phyloP scores from a whole-genome alignment of 129 eudicot genomes.

The Smallanthus sonchifolius region DNA sequence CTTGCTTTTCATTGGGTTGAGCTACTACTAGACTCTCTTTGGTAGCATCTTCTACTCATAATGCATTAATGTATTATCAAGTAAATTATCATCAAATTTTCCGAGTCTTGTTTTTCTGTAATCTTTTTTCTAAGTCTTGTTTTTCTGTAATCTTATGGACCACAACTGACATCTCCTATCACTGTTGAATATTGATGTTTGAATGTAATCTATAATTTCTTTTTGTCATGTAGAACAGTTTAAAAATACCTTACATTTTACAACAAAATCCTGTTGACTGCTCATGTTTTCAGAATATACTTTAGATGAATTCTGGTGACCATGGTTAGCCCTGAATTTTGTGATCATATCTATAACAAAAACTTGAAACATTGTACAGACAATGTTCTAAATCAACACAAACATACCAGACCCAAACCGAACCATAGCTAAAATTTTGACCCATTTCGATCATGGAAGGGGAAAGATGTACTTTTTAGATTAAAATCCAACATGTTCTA shows the following conservation, averaged over 20 bases:
- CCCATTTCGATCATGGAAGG: neutral
- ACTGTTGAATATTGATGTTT: neutral
- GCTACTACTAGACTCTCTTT: neutral
- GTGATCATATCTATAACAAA: neutral
- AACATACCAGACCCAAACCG: neutral
- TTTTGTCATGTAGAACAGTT: neutral
- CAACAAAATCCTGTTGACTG: no score
- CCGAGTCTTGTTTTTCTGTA: neutral
- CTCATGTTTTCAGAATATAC: no score
- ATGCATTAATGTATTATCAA: neutral
- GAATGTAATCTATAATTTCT: neutral
- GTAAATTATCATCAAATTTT: conserved; percentile 7
- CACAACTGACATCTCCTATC: neutral
- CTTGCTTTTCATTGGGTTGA: conserved; percentile 30
- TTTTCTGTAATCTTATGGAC: conserved; percentile 3
- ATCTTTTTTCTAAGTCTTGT: neutral
- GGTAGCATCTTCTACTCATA: neutral
- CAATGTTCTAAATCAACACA: neutral
- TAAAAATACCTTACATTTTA: no score
- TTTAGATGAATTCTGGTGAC: no score
- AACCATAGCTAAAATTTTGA: neutral
- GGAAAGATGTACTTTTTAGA: conserved; percentile 13
- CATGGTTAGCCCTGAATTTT: no score
- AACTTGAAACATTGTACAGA: neutral
- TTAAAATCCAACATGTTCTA: conserved; percentile 6